Percentiles rank a stretch among this genome's conserved stretches.
These are phyloP conservation scores for Didymella arachidicola DNA, from an alignment of 2,329 filamentous ascomycete species.

Conservation along the genomic window DNA sequence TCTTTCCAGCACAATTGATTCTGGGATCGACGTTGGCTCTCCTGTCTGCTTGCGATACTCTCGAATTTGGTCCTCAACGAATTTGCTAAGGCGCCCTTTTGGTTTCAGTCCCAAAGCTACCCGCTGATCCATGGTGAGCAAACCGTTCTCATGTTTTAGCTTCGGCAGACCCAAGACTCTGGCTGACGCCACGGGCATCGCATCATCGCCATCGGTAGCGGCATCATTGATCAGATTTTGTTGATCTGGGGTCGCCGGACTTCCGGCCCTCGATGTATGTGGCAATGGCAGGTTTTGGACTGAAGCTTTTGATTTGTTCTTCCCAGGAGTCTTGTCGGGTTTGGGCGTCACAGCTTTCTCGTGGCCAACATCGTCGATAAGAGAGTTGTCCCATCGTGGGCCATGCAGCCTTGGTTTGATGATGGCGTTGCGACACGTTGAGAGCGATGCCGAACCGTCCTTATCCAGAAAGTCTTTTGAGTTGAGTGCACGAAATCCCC, in stretches of 20 bases:
- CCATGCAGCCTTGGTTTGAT: conserved; percentile 27
- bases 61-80: conserved; percentile 37
- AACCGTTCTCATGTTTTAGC: conserved; percentile 14
- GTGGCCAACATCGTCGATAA: conserved; percentile 36
- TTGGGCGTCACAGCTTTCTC: conserved; percentile 23
- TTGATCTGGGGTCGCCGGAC: neutral
- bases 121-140: conserved; percentile 39
- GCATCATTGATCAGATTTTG: neutral
- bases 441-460: conserved; percentile 38
- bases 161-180: conserved; percentile 16
- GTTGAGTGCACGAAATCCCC: conserved; percentile 40
- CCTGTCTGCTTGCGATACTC: conserved; percentile 36
- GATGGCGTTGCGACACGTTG: conserved; percentile 35
- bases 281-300: neutral
- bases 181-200: neutral
- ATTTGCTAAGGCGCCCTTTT: conserved; percentile 36
- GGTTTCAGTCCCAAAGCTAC: conserved; percentile 33
- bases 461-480: conserved; percentile 30
- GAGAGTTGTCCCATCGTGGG: conserved; percentile 38
- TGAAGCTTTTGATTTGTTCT: conserved; percentile 9
- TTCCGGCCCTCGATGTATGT: neutral
- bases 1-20: conserved; percentile 8
- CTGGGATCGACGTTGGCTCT: conserved; percentile 26
- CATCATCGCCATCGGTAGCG: conserved; percentile 5
- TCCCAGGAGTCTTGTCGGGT: conserved; percentile 1